These are phyloP conservation scores for Sinapis alba DNA, from an alignment of 441 rosid species.

Conservation along the genomic window DNA sequence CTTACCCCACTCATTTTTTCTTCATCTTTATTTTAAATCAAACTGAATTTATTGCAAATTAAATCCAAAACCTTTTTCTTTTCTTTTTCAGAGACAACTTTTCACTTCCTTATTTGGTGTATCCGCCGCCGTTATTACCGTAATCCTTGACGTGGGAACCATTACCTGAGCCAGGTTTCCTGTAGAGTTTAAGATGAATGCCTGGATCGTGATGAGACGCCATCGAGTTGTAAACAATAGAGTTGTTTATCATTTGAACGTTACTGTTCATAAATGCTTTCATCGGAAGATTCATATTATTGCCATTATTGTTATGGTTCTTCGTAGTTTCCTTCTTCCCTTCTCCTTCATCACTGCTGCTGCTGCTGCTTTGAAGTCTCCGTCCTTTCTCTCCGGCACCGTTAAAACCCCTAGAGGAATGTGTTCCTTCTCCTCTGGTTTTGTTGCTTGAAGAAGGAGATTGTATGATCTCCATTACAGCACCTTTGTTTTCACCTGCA, in stretches of 20 bases:
- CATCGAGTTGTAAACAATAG: conserved; percentile 59
- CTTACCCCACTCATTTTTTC: too few relatives aligned
- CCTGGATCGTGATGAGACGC: conserved; percentile 76
- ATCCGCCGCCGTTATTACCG: too few relatives aligned
- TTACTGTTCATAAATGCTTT: conserved; percentile 68
- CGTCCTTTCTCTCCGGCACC: conserved; percentile 32
- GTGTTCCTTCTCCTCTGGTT: conserved; percentile 30
- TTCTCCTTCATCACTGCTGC: conserved; percentile 55
- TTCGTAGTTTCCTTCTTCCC: conserved; percentile 32
- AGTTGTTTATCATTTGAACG: conserved; percentile 78
- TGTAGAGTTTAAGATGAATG: conserved; percentile 52
- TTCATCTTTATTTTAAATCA: too few relatives aligned
- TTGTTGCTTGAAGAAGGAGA: conserved; percentile 42
- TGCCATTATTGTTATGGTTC: conserved; percentile 15
- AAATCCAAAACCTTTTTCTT: too few relatives aligned
- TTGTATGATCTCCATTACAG: conserved; percentile 63
- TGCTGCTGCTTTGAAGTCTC: conserved; percentile 39
- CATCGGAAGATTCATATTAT: conserved; percentile 32
- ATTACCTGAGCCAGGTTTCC: conserved; percentile 47
- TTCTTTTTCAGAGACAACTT: too few relatives aligned
- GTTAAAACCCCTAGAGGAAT: conserved; percentile 9
- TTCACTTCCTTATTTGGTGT: too few relatives aligned
- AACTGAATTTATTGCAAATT: too few relatives aligned
- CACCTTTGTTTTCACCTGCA: conserved; percentile 88
- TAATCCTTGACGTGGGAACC: conserved; percentile 40